Base-by-base conservation (phyloP, 2,329 filamentous ascomycete species). In the Cyphellophora attinorum region DNA sequence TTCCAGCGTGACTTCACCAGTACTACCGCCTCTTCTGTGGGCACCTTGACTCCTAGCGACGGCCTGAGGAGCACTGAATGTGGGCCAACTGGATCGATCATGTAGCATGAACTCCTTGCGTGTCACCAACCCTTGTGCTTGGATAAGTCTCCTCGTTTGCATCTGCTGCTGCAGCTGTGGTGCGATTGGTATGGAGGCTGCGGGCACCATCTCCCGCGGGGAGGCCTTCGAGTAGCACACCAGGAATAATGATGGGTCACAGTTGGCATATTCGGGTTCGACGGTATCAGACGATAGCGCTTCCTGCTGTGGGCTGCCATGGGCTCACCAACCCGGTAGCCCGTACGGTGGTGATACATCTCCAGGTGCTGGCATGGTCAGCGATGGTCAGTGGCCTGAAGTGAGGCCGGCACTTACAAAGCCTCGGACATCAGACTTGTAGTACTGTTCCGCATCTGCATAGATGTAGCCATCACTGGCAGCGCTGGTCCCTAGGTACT, bases 51-150 rank as follows among this genome's bases (percentile, higher is more conserved):
- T 38, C 23, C 45, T 37, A 15, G 34, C 37, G 30, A 54, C 35
- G 12, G 36, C 47, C 29, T 49, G 44, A 11, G 82, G 81, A 43
- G 84, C 76, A 29, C 76, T 76, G 40, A 96, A 81, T 15, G 79
- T 78, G 3, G 91, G 89, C 88, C 89, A 96, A 61, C 85, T 93
- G 45, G 77, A 72, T 27, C 85, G 77, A 59, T 96, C 91, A 32
- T 83, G 78, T 13, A 96, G 70, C 79, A 95, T 93, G 54, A 96
- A 96, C 51, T 95, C 86, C 54, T 94, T 93, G 48, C 85, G 80
- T 38, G 80, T 74, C 29, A 94, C 78, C 50, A 88, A 82, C 5
- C 86, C 89, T 45, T 84, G 81, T 68, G 72, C 59, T 81, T 78
- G 60, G 67, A 83, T 58, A 49, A 68, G 70, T 32, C 62, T 61